Evolutionary conservation across 148 eudicot genomes (phyloP), one percentile per base, ranked within the genome.

Genomic region (Vaccinium vitisidaea): DNA sequence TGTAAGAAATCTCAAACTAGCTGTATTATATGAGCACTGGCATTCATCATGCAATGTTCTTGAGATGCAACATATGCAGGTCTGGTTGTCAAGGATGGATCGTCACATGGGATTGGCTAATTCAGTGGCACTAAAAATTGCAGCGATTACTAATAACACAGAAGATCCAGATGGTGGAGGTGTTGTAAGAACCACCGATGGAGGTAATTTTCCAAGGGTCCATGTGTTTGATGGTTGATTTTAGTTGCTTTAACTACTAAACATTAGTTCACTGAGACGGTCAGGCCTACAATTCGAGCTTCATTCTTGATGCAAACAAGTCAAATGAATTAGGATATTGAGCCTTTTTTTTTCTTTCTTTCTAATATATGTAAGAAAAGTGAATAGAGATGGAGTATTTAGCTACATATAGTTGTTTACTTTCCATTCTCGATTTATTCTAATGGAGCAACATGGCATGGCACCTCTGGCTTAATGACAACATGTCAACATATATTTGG

Each of bases 101-200:
- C 96, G 99, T 85, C 99, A 97, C 84, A 95, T 94, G 98, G 94
- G 96, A 83, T 91, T 97, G 89, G 98, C 98, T 74, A 97, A 97
- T 89, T 92, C 99, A 25, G 52, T 92, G 83, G 98, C 99, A 70
- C 91, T 95, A 23, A 88, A 91, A 86, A 15, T 90, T 84, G 98
- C 99, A 71, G 98, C 95, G 65, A 82, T 97, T 80, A 86, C 90
- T 61, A 93, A 88, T 75, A 85, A 87, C 75, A 93, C 91, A 65
- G 75, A 85, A 84, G 94, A 95, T 90, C 98, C 98, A 79, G 85
- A 82, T 83, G 98, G 98, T 84, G 99, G 99, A 82, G 75, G 90
- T 69, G 87, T 97, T 69, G 65, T 89, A 75, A 93, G 90, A 87
- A 82, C 88, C 69, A 83, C 73, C 50, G 85, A 83, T 86, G 95